These are phyloP conservation scores for Sugiyamaella qingdaonensis DNA, from an alignment of 805 yeast species.

Conservation along the genomic window DNA sequence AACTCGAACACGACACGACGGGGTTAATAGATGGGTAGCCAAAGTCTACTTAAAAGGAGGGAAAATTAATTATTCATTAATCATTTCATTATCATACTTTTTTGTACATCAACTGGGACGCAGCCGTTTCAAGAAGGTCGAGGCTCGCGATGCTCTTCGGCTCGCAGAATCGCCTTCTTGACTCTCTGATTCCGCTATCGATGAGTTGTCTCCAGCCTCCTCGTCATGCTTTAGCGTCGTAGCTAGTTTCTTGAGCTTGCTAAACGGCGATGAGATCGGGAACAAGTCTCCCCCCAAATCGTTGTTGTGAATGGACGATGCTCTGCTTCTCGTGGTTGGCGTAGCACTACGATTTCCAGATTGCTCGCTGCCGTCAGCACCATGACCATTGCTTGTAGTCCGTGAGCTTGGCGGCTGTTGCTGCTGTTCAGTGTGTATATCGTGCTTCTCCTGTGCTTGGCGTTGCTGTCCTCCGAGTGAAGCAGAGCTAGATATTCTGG, in stretches of 20 bases:
- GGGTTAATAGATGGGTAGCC: too few species aligned
- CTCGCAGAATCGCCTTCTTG: background rate
- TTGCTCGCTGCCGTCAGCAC: background rate
- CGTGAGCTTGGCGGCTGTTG: background rate
- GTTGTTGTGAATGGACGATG: slow-evolving; percentile 1
- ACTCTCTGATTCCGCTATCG: background rate
- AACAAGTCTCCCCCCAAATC: background rate
- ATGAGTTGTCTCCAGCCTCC: background rate
- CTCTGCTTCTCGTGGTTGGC: slow-evolving; percentile 1
- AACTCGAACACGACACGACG: too few species aligned
- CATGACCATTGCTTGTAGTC: background rate
- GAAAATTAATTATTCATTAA: background rate
- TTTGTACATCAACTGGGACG: background rate
- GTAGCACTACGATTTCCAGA: background rate
- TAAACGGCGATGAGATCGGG: slow-evolving; percentile 7
- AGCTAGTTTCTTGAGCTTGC: slow-evolving; percentile 6
- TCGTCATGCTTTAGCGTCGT: background rate
- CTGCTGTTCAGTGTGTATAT: background rate
- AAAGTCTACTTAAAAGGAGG: too few species aligned
- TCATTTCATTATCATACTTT: background rate
- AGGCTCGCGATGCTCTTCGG: background rate
- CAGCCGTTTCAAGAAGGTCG: background rate
- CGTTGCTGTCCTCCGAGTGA: background rate
- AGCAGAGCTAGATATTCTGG: background rate
- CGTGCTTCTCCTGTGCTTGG: background rate